Base-by-base conservation (phyloP, 768 basidiomycete genomes). In the Rhizopogon sp. region DNA sequence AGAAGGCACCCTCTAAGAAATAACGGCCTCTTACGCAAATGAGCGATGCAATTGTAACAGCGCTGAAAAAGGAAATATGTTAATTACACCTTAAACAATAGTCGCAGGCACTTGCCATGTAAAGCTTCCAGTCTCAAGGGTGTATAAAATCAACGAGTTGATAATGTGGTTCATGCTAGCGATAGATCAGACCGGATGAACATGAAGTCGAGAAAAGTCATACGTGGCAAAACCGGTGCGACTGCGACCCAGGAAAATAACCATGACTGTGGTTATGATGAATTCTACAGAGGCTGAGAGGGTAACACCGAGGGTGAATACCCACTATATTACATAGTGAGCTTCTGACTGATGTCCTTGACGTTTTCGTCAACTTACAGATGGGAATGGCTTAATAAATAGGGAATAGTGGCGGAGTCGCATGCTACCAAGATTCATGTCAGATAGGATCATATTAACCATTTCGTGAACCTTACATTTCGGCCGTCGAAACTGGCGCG, bases 101-200 rank as follows among this genome's bases (percentile, higher is more conserved):
- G 16, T 39, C 35, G 1, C 1, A 22, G 22, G 13, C 6, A 29
- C 53, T 58, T 54, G 74, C 76, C 73, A 74, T 25, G 81, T 82
- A 17, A 82, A 43, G 3, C 74, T 64, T 40, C 81, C 81, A 14
- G 76, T 80, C 59, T 83, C 81, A 33, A 83, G 70, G 0, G 79
- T 76, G 54, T 82, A 82, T 1, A 79, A 57, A 50, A 82, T 77
- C 58, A 82, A 60, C 0, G 69, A 65, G 55, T 82, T 80, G 43
- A 83, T 70, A 37, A 82, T 60, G 33, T 74, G 72, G 51, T 78
- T 78, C 66, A 82, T 67, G 56, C 79, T 81, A 50, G 13, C 11
- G 2, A 6, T 33, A 13, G 1, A 0, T 52, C 29, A 13, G 7
- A 22, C 59, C 0, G 31, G 56, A 43, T 17, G 40, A 8, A 10